Percentiles rank a stretch among this genome's conserved stretches.
These are phyloP conservation scores for Coprinellus aureogranulatus DNA, from an alignment of 768 basidiomycete genomes.

Conservation along the genomic window DNA sequence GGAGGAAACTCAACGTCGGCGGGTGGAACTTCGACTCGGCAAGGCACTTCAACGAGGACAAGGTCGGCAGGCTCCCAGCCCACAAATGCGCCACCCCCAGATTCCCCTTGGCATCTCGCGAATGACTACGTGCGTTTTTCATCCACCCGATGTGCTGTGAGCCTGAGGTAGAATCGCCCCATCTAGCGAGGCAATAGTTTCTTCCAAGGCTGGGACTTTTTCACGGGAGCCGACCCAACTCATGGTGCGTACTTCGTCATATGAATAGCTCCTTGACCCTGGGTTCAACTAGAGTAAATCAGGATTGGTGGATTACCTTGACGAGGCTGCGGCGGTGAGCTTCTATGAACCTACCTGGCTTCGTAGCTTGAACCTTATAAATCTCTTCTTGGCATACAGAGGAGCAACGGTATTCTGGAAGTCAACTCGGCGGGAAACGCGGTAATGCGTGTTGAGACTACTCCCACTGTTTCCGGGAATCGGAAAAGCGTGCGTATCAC, in stretches of 20 bases:
- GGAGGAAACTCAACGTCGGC: slow-evolving; percentile 15
- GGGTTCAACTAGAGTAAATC: too few relatives aligned
- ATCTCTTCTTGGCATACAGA: slow-evolving; percentile 28
- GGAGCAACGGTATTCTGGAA: slow-evolving; percentile 55
- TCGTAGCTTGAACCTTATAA: slow-evolving; percentile 5
- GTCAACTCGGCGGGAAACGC: slow-evolving; percentile 74
- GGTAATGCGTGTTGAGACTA: slow-evolving; percentile 88
- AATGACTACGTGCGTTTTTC: slow-evolving; percentile 52
- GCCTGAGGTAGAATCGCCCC: neutral
- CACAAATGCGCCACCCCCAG: slow-evolving; percentile 22
- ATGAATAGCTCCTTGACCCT: too few relatives aligned
- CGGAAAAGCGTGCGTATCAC: slow-evolving; percentile 80
- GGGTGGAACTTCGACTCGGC: slow-evolving; percentile 10
- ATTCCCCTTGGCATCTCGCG: slow-evolving; percentile 59
- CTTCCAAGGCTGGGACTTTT: slow-evolving; percentile 83
- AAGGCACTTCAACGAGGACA: slow-evolving; percentile 17
- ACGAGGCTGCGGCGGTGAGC: slow-evolving; percentile 58
- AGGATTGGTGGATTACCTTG: slow-evolving; percentile 62
- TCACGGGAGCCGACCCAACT: slow-evolving; percentile 69
- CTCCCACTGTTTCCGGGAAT: slow-evolving; percentile 60
- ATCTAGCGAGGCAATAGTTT: slow-evolving; percentile 66
- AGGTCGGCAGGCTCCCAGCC: slow-evolving; percentile 14
- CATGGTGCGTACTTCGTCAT: slow-evolving; percentile 42
- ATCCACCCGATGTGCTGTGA: neutral
- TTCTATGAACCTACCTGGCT: neutral